A percentile compares a stretch with the other conserved stretches of the same genome.
These are phyloP conservation scores for Ogataea hybrid DNA, from an alignment of 1,139 yeast species.

Conservation along the genomic window DNA sequence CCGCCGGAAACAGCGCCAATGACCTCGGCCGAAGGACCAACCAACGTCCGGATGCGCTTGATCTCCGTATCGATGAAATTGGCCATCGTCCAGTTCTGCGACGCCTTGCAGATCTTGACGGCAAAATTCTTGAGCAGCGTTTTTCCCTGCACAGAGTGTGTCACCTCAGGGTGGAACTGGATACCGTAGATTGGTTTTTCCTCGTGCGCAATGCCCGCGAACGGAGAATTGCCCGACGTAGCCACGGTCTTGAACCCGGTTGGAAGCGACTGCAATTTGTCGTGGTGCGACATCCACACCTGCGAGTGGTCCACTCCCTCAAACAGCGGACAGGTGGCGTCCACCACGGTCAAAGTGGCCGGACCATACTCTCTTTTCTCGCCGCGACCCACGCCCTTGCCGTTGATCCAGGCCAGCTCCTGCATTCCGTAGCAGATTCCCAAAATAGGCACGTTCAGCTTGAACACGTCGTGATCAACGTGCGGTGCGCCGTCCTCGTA, in stretches of 20 bases:
- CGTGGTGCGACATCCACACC: constrained; percentile 99
- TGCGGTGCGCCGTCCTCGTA: constrained; percentile 96
- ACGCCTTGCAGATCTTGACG: constrained; percentile 80
- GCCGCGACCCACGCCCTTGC: constrained; percentile 94
- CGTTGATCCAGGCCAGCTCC: constrained; percentile 97
- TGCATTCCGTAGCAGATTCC: constrained; percentile 99
- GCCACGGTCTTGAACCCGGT: constrained; percentile 88
- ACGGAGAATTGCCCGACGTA: constrained; percentile 91
- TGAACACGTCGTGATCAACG: constrained; percentile 91
- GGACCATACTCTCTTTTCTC: constrained; percentile 99
- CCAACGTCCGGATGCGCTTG: too few relatives aligned
- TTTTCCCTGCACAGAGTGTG: constrained; percentile 93
- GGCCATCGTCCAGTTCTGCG: constrained; percentile 96
- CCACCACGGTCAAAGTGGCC: constrained; percentile 75
- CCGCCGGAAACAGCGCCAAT: too few relatives aligned
- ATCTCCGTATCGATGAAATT: too few relatives aligned
- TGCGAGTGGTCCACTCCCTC: constrained; percentile 86
- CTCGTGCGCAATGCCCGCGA: constrained; percentile 85
- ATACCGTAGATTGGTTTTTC: constrained; percentile 80
- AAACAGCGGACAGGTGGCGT: constrained; percentile 67
- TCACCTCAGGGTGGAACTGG: constrained; percentile 99
- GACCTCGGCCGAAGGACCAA: too few relatives aligned
- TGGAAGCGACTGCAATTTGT: constrained; percentile 89
- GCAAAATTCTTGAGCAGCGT: constrained; percentile 88
- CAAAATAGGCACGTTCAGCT: constrained; percentile 86